A percentile compares a stretch with the other conserved stretches of the same genome.
These are phyloP conservation scores for Carex parvula DNA, from an alignment of 176 grass and related monocot genomes.

Conservation along the genomic window DNA sequence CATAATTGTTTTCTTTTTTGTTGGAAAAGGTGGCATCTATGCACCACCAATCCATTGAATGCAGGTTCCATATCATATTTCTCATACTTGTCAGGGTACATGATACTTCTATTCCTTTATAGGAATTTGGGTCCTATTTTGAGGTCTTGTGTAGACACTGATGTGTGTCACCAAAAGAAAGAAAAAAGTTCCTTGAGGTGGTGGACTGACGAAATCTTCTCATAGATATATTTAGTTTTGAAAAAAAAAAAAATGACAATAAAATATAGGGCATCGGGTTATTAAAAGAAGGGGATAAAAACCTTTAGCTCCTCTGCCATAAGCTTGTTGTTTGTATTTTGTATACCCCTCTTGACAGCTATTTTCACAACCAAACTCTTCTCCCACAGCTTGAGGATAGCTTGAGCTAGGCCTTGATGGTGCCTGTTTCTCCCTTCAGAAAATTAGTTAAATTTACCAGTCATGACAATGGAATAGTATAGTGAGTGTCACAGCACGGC, in stretches of 20 bases:
- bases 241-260: background rate
- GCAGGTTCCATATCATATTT: background rate
- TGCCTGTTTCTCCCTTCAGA: slow-evolving; percentile 82
- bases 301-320: slow-evolving; percentile 99
- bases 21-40: background rate
- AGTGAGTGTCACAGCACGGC: background rate
- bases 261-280: background rate
- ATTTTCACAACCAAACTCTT: slow-evolving; percentile 95
- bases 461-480: slow-evolving; percentile 14
- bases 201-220: background rate
- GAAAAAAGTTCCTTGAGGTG: background rate
- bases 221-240: background rate
- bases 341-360: slow-evolving; percentile 81
- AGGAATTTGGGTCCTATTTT: background rate
- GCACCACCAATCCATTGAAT: background rate
- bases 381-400: slow-evolving; percentile 94
- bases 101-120: background rate
- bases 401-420: slow-evolving; percentile 79
- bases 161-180: background rate
- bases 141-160: background rate
- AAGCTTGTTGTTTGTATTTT: slow-evolving; percentile 87
- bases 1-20: background rate
- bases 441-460: slow-evolving; percentile 10
- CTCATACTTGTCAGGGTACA: background rate
- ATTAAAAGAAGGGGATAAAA: slow-evolving; percentile 3